Percentiles rank a stretch among this genome's conserved stretches.
These are phyloP conservation scores for Eragrostis curvula DNA, from an alignment of 176 grass and related monocot genomes.

Conservation along the genomic window DNA sequence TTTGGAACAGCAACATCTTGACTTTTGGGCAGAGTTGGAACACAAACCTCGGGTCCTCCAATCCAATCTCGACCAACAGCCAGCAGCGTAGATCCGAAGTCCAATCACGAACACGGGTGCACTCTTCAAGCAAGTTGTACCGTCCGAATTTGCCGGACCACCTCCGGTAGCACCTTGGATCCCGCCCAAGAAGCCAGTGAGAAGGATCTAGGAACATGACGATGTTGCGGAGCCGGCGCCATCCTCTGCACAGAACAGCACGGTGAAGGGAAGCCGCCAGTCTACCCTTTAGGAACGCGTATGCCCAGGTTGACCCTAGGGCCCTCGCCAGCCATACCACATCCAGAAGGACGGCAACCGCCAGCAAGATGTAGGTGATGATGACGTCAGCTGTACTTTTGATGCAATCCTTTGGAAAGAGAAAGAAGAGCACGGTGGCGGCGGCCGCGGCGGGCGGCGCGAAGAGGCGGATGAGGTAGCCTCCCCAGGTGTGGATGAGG, in stretches of 20 bases:
- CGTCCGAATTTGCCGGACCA: background rate
- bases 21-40: background rate
- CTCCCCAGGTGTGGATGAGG: too few relatives aligned
- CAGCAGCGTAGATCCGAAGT: background rate
- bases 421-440: background rate
- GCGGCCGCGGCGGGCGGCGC: conserved; percentile 11
- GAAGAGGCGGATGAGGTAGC: conserved; percentile 19
- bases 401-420: background rate
- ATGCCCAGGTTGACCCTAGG: background rate
- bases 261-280: too few relatives aligned
- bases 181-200: background rate
- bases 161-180: background rate
- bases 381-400: background rate
- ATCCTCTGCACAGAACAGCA: too few relatives aligned
- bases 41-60: background rate
- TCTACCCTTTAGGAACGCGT: background rate
- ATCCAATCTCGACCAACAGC: background rate
- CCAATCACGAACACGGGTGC: background rate
- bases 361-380: background rate
- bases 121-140: background rate
- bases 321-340: background rate
- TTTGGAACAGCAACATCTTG: background rate
- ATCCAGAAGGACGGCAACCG: background rate
- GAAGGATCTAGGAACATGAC: background rate
- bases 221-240: background rate